Base-by-base conservation (phyloP, 805 yeast genomes). In the Kodamaea laetipori region DNA sequence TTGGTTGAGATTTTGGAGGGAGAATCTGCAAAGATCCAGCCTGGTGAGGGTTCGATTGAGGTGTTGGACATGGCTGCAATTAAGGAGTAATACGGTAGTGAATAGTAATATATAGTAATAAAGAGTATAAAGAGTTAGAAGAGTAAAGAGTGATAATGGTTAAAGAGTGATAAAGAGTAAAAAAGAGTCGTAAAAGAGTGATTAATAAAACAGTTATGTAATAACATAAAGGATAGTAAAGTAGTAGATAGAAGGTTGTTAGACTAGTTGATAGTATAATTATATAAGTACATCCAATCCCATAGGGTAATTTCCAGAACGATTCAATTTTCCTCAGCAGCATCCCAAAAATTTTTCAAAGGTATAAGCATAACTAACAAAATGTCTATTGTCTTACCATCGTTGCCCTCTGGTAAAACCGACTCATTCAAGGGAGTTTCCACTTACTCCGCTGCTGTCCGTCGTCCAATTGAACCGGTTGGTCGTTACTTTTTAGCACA, bases 401-500 rank as follows among this genome's bases (percentile, higher is more conserved):
- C 81, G 49, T 37, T 37, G 11, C 72, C 72, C 52, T 73, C 78
- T 45, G 53, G 62, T 18, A 56, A 57, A 37, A 67, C 76, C 46
- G 77, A 78, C 23, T 71, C 76, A 31, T 76, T 78, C 66, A 76
- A 74, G 54, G 71, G 77, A 24, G 66, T 59, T 41, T 66, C 78
- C 51, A 70, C 73, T 44, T 79, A 72, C 63, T 59, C 85, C 37
- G 76, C 80, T 17, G 75, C 90, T 37, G 76, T 76, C 37, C 84
- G 85, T 56, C 85, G 96, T 66, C 84, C 92, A 47, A 75, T 90
- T 50, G 99, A 94, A 73, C 98, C 99, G 28, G 97, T 92, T 54
- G 99, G 99, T 45, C 92, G 95, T 50, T 86, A 80, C 64, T 94
- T 90, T 74, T 74, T 94, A 57, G 97, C 97, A 41, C 99, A 94